Evolutionary conservation across 2,329 filamentous ascomycete genomes (phyloP), one percentile per base, ranked within the genome.

Genomic region (Pyricularia pennisetigena): DNA sequence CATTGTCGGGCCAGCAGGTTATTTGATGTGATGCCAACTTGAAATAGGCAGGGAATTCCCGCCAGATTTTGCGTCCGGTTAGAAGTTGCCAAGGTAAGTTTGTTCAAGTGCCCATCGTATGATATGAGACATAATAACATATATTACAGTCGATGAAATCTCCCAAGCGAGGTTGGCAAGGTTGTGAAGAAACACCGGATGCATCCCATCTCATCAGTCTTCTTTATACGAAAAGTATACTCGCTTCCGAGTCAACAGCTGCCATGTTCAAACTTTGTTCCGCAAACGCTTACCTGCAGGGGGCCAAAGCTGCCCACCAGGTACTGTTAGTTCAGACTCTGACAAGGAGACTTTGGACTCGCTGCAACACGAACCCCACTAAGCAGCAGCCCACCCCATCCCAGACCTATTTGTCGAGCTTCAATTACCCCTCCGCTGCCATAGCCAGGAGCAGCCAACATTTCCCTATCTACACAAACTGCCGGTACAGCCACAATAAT

Each of bases 391-490:
- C 41, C 41, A 54, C 41, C n/a, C 41, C 41, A 54, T 54, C 41
- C n/a, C 41, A 54, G 20, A 54, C 6, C 41, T 54, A 54, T 54
- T 54, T 54, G 16, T 54, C 41, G 20, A 41, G 30, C 29, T 41
- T 57, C 65, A 41, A 49, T 26, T 66, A 66, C 65, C 65, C 65
- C 65, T 24, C 65, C 65, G 65, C 24, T 16, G 30, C 63, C 16
- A 16, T 24, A 24, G 32, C 41, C 16, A 66, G 65, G 41, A 54
- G 23, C 24, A 49, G 49, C 7, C 23, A 23, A 26, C 35, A 28
- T 32, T 57, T 30, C 20, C 32, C 16, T 28, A 30, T 26, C 30
- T 62, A 16, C 9, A 30, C 59, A 28, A 62, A 41, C 24, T 8
- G 26, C 41, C 41, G 65, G 23, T 30, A n/a, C 26, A 20, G 29